These are phyloP conservation scores for Lathyrus oleraceus DNA, from an alignment of 306 rosid genomes.

Conservation along the genomic window DNA sequence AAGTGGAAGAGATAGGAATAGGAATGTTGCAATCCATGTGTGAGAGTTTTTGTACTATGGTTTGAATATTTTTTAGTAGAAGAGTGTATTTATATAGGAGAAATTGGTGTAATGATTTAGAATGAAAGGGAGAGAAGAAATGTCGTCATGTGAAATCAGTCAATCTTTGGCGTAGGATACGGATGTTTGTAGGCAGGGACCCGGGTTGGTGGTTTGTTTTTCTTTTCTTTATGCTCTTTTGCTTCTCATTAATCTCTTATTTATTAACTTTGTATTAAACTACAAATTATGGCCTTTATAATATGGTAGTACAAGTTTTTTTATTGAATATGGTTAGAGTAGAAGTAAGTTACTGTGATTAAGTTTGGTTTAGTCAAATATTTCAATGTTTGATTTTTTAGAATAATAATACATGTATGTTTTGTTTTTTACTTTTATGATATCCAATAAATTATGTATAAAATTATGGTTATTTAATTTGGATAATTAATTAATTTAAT, in stretches of 20 bases:
- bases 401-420: too few relatives aligned
- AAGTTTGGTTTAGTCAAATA: too few relatives aligned
- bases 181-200: constrained; percentile 64
- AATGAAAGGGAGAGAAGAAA: constrained; percentile 32
- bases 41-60: background rate
- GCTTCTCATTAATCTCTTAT: background rate
- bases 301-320: too few relatives aligned
- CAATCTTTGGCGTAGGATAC: constrained; percentile 81
- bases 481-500: too few relatives aligned
- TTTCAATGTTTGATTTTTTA: too few relatives aligned
- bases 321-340: too few relatives aligned
- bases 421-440: too few relatives aligned
- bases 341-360: too few relatives aligned
- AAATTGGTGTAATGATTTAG: constrained; percentile 36
- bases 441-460: too few relatives aligned
- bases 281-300: too few relatives aligned
- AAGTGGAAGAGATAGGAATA: background rate
- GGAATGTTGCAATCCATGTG: constrained; percentile 49
- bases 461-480: too few relatives aligned
- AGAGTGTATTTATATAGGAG: constrained; percentile 31
- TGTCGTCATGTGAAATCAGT: constrained; percentile 68
- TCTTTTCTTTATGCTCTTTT: constrained; percentile 34
- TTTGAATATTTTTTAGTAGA: background rate
- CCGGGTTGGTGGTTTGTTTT: background rate
- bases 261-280: background rate